Percentiles rank a stretch among this genome's conserved stretches.
Conservation (phyloP, 2,329 filamentous ascomycete species). For the Nemania sp. region DNA sequence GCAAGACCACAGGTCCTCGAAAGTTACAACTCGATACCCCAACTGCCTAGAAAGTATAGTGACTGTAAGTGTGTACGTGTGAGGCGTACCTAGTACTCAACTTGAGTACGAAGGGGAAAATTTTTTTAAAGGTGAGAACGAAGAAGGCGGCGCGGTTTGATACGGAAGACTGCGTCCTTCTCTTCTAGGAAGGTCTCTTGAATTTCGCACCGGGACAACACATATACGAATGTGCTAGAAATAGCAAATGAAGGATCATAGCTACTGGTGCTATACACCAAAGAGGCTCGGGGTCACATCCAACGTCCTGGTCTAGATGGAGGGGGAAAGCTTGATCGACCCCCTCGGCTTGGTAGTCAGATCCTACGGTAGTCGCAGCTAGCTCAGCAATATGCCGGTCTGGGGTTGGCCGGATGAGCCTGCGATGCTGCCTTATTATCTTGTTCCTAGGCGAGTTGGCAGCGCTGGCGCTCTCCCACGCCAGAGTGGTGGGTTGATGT, state of each 20-base stretch:
- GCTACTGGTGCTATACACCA: conserved; percentile 7
- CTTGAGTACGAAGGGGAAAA: conserved; percentile 18
- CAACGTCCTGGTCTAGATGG: conserved; percentile 1
- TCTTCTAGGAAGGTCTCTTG: conserved; percentile 38
- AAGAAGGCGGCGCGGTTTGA: conserved; percentile 11
- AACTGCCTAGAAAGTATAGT: not conserved
- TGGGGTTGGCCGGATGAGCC: not conserved
- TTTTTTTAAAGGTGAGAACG: not conserved
- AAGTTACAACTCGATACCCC: not conserved
- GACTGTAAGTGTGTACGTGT: not conserved
- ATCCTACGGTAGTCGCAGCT: conserved; percentile 7
- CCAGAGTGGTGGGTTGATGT: conserved; percentile 20
- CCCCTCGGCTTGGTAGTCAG: not conserved
- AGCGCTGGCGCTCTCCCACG: conserved; percentile 1
- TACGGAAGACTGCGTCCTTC: conserved; percentile 30
- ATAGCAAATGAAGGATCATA: conserved; percentile 18
- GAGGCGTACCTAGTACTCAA: not conserved
- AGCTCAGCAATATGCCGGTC: conserved; percentile 8
- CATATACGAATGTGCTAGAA: conserved; percentile 20
- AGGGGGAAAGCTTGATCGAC: conserved; percentile 12
- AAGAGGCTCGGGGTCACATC: conserved; percentile 15
- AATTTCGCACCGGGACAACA: conserved; percentile 11
- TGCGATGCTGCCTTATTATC: conserved; percentile 14
- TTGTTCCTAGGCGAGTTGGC: not conserved
- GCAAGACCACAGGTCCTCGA: no score